Conservation (phyloP, 2,329 filamentous ascomycete genomes). For the Cercospora citrullina region DNA sequence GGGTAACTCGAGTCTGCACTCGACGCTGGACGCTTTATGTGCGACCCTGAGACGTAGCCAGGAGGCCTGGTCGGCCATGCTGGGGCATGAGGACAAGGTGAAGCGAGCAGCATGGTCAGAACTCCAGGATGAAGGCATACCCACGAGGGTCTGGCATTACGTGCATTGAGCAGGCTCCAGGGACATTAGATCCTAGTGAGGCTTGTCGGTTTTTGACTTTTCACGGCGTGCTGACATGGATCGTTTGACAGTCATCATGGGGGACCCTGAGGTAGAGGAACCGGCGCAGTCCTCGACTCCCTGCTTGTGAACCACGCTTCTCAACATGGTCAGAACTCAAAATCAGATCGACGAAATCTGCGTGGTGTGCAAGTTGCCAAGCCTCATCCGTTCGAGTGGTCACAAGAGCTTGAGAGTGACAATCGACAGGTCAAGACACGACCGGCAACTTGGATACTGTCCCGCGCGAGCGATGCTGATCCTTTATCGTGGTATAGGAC, state of each 20-base stretch:
- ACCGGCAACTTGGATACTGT: neutral
- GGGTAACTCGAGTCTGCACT: neutral
- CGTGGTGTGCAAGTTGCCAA: slow-evolving; percentile 1
- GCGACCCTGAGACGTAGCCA: neutral
- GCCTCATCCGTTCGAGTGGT: neutral
- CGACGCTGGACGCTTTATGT: neutral
- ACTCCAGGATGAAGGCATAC: neutral
- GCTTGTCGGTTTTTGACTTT: slow-evolving; percentile 13
- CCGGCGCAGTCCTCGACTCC: neutral
- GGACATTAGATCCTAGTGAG: slow-evolving; percentile 1
- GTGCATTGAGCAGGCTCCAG: slow-evolving; percentile 9
- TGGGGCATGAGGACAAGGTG: neutral
- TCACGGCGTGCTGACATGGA: neutral
- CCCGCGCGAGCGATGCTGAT: neutral
- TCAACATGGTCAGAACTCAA: neutral
- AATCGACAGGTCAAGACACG: neutral
- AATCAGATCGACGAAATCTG: neutral
- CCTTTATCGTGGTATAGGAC: neutral
- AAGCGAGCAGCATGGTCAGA: neutral
- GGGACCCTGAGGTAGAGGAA: neutral
- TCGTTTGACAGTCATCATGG: slow-evolving; percentile 1
- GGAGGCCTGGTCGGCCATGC: neutral
- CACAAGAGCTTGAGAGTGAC: neutral
- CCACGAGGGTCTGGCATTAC: slow-evolving; percentile 6
- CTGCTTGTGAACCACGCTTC: neutral